A percentile compares a stretch with the other conserved stretches of the same genome.
Evolutionary conservation across 495 filamentous ascomycete species (phyloP).

Genomic region (Xylaria scruposa): DNA sequence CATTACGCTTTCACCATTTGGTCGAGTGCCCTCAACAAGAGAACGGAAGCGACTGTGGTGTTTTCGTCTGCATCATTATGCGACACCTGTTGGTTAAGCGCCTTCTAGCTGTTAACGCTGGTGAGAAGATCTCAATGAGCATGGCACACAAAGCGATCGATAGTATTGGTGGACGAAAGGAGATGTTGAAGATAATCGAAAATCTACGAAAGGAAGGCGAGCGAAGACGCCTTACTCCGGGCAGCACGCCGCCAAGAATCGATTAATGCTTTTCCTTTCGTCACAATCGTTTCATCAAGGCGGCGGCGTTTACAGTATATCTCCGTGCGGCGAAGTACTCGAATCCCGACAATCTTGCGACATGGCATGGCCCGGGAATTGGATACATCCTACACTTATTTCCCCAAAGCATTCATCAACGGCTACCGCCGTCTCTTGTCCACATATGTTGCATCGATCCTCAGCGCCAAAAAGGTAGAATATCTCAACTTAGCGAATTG

Average conservation of each 20-base stretch:
- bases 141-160: constrained; percentile 82
- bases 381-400: neutral
- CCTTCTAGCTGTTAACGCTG: constrained; percentile 75
- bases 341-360: neutral
- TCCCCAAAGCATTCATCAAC: neutral
- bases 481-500: neutral
- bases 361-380: neutral
- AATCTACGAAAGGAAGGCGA: constrained; percentile 82
- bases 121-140: constrained; percentile 90
- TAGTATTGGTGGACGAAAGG: constrained; percentile 75
- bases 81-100: constrained; percentile 82
- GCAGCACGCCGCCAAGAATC: constrained; percentile 39
- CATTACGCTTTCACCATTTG: constrained; percentile 75
- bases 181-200: constrained; percentile 88
- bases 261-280: constrained; percentile 27
- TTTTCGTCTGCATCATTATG: constrained; percentile 96
- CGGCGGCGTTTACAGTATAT: neutral
- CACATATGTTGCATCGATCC: neutral
- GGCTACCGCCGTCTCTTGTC: neutral
- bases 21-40: constrained; percentile 89
- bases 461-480: neutral
- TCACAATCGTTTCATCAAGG: neutral
- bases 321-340: neutral
- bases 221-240: constrained; percentile 60
- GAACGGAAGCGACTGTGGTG: constrained; percentile 91